phyloP scores from a whole-genome alignment of 257 asterid genomes.

The Solanum sparsipilum region DNA sequence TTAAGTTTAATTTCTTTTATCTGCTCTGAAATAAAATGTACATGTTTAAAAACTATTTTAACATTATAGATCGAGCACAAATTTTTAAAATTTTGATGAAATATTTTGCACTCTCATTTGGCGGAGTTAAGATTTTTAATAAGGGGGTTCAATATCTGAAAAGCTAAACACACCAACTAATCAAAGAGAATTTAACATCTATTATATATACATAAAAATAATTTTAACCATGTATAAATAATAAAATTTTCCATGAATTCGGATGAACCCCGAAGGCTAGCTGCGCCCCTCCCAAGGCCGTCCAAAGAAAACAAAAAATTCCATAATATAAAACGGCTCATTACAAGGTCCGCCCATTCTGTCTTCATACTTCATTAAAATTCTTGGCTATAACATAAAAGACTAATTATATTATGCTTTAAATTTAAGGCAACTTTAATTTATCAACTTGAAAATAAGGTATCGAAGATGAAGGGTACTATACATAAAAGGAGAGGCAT shows the following conservation, averaged over 20 bases:
- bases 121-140: too few species aligned
- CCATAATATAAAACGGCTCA: neutral
- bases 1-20: neutral
- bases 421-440: neutral
- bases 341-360: slow-evolving; percentile 34
- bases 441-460: neutral
- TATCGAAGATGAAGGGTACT: neutral
- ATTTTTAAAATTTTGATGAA: neutral
- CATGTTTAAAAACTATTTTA: neutral
- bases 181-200: too few species aligned
- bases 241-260: too few species aligned
- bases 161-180: too few species aligned
- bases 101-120: neutral
- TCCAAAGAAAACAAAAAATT: neutral
- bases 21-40: neutral
- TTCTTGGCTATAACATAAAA: neutral
- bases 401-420: neutral
- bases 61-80: neutral
- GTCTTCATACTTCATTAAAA: neutral
- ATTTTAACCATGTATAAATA: too few species aligned
- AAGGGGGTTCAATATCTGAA: too few species aligned
- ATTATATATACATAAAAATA: too few species aligned
- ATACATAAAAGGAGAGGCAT: neutral
- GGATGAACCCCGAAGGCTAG: too few species aligned
- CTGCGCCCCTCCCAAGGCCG: neutral